phyloP scores from a whole-genome alignment of 768 basidiomycete genomes.

The Dictyophora rubrovolvata region DNA sequence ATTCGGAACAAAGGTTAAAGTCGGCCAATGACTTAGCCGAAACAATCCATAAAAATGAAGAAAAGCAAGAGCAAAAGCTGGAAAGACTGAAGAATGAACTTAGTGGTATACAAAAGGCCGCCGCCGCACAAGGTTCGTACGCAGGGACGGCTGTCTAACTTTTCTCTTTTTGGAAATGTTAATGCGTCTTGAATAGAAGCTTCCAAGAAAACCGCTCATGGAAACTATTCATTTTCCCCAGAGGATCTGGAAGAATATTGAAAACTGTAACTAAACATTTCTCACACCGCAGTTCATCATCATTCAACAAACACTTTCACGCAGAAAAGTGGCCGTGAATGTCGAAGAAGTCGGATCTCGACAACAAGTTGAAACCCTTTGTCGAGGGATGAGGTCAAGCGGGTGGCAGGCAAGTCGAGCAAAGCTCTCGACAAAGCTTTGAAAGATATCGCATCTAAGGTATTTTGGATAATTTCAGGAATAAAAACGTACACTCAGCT shows the following conservation, averaged over 20 bases:
- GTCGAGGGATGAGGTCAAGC: too few relatives aligned
- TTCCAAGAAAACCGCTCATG: slow-evolving; percentile 59
- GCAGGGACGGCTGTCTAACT: not conserved
- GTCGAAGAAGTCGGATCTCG: slow-evolving; percentile 79
- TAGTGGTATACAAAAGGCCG: slow-evolving; percentile 48
- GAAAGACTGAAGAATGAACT: slow-evolving; percentile 55
- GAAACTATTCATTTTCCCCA: slow-evolving; percentile 71
- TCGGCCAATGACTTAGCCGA: too few relatives aligned
- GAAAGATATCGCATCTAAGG: slow-evolving; percentile 82
- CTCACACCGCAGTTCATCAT: not conserved
- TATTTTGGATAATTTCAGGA: slow-evolving; percentile 26
- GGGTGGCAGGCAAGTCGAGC: too few relatives aligned
- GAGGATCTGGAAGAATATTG: too few relatives aligned
- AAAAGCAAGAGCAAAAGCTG: too few relatives aligned
- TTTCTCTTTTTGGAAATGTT: not conserved
- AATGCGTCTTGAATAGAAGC: slow-evolving; percentile 39
- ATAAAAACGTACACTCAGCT: slow-evolving; percentile 12
- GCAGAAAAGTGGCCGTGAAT: slow-evolving; percentile 71
- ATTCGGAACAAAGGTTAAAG: too few relatives aligned
- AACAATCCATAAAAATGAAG: too few relatives aligned
- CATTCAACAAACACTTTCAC: not conserved
- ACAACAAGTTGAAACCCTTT: slow-evolving; percentile 69
- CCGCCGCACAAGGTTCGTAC: slow-evolving; percentile 56
- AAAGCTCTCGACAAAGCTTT: slow-evolving; percentile 76
- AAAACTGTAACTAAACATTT: slow-evolving; percentile 43